A percentile compares a stretch with the other conserved stretches of the same genome.
Evolutionary conservation across 352 stramenopile species (phyloP).

Genomic region (Phytophthora palmivora): DNA sequence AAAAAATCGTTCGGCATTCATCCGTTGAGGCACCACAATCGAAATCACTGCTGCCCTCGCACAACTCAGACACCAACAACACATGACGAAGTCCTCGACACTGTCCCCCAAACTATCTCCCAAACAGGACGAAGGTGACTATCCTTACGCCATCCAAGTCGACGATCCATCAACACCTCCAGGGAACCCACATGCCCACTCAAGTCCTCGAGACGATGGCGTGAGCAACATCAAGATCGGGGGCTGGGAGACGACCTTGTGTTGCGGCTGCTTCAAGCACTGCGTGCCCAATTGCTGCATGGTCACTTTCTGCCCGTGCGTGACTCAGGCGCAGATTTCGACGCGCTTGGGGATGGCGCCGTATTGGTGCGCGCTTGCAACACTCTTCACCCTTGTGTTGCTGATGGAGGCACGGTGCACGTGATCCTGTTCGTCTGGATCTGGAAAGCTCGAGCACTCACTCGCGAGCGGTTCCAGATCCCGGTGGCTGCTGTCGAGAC

Average conservation of each 20-base stretch:
- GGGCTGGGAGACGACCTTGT: slow-evolving; percentile 34
- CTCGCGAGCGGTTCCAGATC: slow-evolving; percentile 38
- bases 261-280: slow-evolving; percentile 49
- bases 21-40: slow-evolving; percentile 6
- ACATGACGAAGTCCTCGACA: slow-evolving; percentile 13
- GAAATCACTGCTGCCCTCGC: slow-evolving; percentile 9
- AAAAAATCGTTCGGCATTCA: slow-evolving; percentile 9
- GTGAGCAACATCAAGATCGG: slow-evolving; percentile 30
- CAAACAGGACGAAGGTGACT: slow-evolving; percentile 4
- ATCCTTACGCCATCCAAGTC: slow-evolving; percentile 41
- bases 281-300: slow-evolving; percentile 61
- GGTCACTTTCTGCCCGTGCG: slow-evolving; percentile 48
- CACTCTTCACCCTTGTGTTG: slow-evolving; percentile 33
- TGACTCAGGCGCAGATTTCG: slow-evolving; percentile 49
- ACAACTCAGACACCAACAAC: no score
- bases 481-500: slow-evolving; percentile 30
- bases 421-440: slow-evolving; percentile 44
- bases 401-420: slow-evolving; percentile 30
- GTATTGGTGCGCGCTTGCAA: slow-evolving; percentile 36
- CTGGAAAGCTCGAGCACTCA: slow-evolving; percentile 29
- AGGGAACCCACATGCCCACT: background rate
- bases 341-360: slow-evolving; percentile 37
- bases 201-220: slow-evolving; percentile 4
- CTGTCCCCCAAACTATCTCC: slow-evolving; percentile 15
- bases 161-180: slow-evolving; percentile 22